Evolutionary conservation across 345 rosid species (phyloP).

Genomic region (Lenwebbia sp.): DNA sequence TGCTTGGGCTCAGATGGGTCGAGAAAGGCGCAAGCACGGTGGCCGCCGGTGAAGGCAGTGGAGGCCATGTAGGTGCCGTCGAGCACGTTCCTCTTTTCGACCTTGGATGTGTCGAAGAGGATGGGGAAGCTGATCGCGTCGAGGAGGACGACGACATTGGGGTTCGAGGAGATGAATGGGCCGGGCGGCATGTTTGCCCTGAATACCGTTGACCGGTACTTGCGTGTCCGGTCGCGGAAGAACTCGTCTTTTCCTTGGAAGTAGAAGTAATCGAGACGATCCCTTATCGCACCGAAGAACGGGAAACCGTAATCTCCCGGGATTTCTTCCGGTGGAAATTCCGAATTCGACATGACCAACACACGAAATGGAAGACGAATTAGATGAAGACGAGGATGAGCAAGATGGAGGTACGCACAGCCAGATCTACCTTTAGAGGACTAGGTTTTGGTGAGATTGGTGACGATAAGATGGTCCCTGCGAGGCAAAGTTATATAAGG

Average conservation of each 20-base stretch:
- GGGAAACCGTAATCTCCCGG: constrained; percentile 31
- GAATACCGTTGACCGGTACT: constrained; percentile 24
- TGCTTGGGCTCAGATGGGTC: constrained; percentile 36
- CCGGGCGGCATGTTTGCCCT: constrained; percentile 44
- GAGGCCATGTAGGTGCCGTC: constrained; percentile 35
- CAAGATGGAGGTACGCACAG: neutral
- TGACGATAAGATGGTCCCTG: neutral
- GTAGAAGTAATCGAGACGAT: constrained; percentile 43
- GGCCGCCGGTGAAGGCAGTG: constrained; percentile 23
- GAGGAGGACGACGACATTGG: constrained; percentile 19
- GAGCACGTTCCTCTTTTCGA: constrained; percentile 25
- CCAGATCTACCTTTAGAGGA: neutral
- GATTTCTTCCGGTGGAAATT: constrained; percentile 15
- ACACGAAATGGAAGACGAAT: neutral
- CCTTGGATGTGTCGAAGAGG: constrained; percentile 31
- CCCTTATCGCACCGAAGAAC: constrained; percentile 22
- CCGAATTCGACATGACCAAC: neutral
- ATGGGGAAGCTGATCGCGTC: constrained; percentile 28
- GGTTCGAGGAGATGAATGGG: constrained; percentile 24
- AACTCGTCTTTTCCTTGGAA: constrained; percentile 27
- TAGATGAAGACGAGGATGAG: neutral
- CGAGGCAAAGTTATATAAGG: neutral
- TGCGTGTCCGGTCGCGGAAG: constrained; percentile 10
- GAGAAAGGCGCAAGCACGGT: constrained; percentile 25
- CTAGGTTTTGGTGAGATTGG: neutral